These are phyloP conservation scores for Candida glucosophila DNA, from an alignment of 1,139 yeast species.

Conservation along the genomic window DNA sequence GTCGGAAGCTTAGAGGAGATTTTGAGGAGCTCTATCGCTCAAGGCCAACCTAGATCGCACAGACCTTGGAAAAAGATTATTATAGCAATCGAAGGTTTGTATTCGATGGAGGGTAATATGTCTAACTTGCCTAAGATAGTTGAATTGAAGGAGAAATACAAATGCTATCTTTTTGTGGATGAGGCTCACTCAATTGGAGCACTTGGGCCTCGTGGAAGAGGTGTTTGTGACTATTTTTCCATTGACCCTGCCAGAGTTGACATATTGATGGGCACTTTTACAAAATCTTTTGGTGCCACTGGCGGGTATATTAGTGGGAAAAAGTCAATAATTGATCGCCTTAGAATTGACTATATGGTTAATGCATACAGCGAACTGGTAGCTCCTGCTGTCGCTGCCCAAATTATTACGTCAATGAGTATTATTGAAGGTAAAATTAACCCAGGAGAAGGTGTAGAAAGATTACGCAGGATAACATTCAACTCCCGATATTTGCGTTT, in stretches of 20 bases:
- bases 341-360: slow-evolving; percentile 68
- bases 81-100: slow-evolving; percentile 90
- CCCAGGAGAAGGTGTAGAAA: slow-evolving; percentile 90
- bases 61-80: slow-evolving; percentile 96
- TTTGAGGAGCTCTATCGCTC: slow-evolving; percentile 80
- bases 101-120: slow-evolving; percentile 97
- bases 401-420: slow-evolving; percentile 71
- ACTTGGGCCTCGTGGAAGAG: slow-evolving; percentile 86
- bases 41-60: slow-evolving; percentile 94
- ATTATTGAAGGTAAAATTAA: slow-evolving; percentile 73
- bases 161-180: slow-evolving; percentile 84
- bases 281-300: slow-evolving; percentile 97
- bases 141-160: slow-evolving; percentile 74
- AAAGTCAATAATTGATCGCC: slow-evolving; percentile 57
- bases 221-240: slow-evolving; percentile 88
- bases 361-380: slow-evolving; percentile 76
- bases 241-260: slow-evolving; percentile 72
- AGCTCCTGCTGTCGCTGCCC: slow-evolving; percentile 86
- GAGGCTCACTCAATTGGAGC: slow-evolving; percentile 99
- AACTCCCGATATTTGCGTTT: slow-evolving; percentile 87
- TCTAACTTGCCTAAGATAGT: slow-evolving; percentile 75
- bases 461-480: slow-evolving; percentile 89
- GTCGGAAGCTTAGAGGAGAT: slow-evolving; percentile 73
- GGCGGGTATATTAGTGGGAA: slow-evolving; percentile 92
- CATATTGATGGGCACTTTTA: slow-evolving; percentile 92